Evolutionary conservation across 2,329 filamentous ascomycete genomes (phyloP).

Genomic region (Colletotrichum scovillei): DNA sequence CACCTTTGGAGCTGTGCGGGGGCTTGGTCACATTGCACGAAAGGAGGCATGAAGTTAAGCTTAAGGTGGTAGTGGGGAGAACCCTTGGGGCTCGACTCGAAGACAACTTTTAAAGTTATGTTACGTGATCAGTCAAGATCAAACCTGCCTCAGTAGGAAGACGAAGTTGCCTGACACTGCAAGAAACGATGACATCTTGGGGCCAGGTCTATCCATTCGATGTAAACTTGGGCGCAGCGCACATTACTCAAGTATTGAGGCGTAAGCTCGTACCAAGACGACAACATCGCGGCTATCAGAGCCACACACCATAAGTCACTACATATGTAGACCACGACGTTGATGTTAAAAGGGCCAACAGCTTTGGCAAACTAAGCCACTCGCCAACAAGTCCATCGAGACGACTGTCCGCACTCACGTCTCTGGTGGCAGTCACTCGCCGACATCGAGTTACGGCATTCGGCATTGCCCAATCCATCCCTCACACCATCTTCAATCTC

Average conservation of each 20-base stretch:
- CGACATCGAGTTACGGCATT: background rate
- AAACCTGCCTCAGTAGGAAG: background rate
- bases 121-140: background rate
- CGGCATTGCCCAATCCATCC: background rate
- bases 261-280: too few relatives aligned
- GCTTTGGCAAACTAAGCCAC: background rate
- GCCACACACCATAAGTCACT: too few relatives aligned
- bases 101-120: background rate
- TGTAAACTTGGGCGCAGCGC: background rate
- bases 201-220: background rate
- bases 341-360: background rate
- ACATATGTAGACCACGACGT: background rate
- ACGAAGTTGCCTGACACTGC: background rate
- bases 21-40: background rate
- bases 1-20: background rate
- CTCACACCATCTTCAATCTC: background rate
- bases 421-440: too few relatives aligned
- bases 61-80: background rate
- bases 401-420: background rate
- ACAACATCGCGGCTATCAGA: background rate
- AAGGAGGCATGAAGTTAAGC: background rate
- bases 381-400: background rate
- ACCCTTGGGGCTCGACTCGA: background rate
- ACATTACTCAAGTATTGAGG: background rate
- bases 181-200: background rate